Evolutionary conservation across 2,329 filamentous ascomycete genomes (phyloP).

Genomic region (Mycosphaerella arachidis): DNA sequence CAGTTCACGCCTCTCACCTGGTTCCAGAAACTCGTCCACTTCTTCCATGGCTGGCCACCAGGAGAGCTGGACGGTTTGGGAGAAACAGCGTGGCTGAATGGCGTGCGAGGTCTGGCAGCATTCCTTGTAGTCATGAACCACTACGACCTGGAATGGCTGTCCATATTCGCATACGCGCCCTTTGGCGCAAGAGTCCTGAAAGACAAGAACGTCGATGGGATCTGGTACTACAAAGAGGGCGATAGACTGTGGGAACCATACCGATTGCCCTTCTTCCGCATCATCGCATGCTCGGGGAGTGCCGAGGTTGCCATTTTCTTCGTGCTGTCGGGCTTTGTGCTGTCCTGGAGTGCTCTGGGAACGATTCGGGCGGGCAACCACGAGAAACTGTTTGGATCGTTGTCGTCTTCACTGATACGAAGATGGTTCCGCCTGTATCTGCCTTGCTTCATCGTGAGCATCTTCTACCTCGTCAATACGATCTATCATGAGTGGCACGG

Average conservation of each 20-base stretch:
- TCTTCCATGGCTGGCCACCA: neutral
- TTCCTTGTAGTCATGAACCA: slow-evolving; percentile 9
- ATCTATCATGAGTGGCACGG: neutral
- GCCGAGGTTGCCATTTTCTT: slow-evolving; percentile 10
- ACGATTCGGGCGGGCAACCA: neutral
- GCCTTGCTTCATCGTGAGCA: slow-evolving; percentile 1
- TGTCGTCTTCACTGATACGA: slow-evolving; percentile 1
- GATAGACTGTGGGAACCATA: slow-evolving; percentile 1
- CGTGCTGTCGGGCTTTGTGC: slow-evolving; percentile 9
- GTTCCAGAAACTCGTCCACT: neutral
- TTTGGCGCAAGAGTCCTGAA: slow-evolving; percentile 1
- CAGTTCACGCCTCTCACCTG: neutral
- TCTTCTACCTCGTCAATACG: neutral
- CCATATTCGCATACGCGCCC: neutral
- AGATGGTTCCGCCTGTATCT: slow-evolving; percentile 8
- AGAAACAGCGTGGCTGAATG: slow-evolving; percentile 12
- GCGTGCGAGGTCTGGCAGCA: slow-evolving; percentile 8
- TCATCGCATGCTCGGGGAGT: slow-evolving; percentile 2
- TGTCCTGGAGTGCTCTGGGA: slow-evolving; percentile 1
- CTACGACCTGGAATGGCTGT: slow-evolving; percentile 1
- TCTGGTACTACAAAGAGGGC: slow-evolving; percentile 2
- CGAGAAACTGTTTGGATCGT: slow-evolving; percentile 1
- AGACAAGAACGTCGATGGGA: neutral
- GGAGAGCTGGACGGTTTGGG: neutral
- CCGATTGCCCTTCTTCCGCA: slow-evolving; percentile 8